These are phyloP conservation scores for Hapsidospora chrysogenum DNA, from an alignment of 495 filamentous ascomycete species.

Conservation along the genomic window DNA sequence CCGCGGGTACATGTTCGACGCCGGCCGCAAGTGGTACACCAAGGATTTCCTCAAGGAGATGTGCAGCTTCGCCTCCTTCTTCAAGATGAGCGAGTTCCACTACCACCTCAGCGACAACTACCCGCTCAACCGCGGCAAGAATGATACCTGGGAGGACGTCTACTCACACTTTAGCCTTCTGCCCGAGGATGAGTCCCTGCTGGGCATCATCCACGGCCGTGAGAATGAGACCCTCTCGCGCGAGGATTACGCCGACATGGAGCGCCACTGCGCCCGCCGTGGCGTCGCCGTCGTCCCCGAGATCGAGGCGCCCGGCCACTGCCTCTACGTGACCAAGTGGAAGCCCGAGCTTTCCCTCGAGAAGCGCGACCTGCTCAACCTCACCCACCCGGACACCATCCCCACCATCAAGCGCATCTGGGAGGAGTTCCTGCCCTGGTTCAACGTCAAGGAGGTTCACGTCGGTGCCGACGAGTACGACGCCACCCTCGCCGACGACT, in stretches of 20 bases:
- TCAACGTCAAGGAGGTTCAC: conserved; percentile 37
- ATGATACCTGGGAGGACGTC: conserved; percentile 31
- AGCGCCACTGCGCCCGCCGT: conserved; percentile 30
- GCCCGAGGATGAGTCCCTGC: conserved; percentile 21
- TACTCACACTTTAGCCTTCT: conserved; percentile 34
- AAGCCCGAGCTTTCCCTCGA: conserved; percentile 35
- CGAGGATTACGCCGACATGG: conserved; percentile 30
- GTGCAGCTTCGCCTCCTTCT: conserved; percentile 38
- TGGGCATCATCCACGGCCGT: conserved; percentile 23
- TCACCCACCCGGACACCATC: conserved; percentile 36
- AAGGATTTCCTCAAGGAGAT: conserved; percentile 34
- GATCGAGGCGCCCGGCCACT: conserved; percentile 38
- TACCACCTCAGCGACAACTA: conserved; percentile 42
- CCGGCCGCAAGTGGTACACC: conserved; percentile 40
- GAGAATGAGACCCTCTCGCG: conserved; percentile 31
- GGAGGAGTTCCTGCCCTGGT: conserved; percentile 39
- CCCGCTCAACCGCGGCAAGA: conserved; percentile 33
- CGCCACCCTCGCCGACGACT: conserved; percentile 28
- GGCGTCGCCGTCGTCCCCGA: conserved; percentile 38
- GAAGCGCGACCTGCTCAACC: conserved; percentile 33
- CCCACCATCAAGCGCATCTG: conserved; percentile 36
- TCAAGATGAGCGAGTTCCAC: conserved; percentile 41
- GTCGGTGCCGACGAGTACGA: conserved; percentile 43
- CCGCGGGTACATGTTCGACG: conserved; percentile 36
- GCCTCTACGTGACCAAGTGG: conserved; percentile 37